Evolutionary conservation across 2,329 filamentous ascomycete species (phyloP).

Genomic region (Leptographium flavum): DNA sequence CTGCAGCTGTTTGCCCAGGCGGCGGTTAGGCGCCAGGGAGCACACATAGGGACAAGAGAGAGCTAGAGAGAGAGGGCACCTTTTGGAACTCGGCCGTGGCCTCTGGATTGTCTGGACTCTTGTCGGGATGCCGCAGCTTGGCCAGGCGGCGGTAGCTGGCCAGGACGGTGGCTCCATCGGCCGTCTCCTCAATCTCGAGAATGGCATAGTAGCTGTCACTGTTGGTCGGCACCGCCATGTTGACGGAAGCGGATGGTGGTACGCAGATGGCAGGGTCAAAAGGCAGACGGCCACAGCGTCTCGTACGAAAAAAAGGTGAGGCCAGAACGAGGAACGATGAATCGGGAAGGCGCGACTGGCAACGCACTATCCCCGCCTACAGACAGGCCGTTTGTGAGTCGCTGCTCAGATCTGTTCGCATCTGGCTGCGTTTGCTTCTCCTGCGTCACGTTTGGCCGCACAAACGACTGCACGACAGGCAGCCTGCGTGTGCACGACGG

Average conservation of each 20-base stretch:
- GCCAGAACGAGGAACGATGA: too few species aligned
- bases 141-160: constrained; percentile 14
- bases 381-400: too few species aligned
- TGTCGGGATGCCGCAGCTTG: constrained; percentile 13
- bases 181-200: constrained; percentile 10
- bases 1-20: constrained; percentile 12
- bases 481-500: too few species aligned
- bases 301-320: background rate
- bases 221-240: background rate
- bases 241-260: background rate
- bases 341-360: too few species aligned
- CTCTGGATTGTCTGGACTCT: constrained; percentile 11
- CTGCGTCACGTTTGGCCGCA: too few species aligned
- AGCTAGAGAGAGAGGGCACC: constrained; percentile 2
- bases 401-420: too few species aligned
- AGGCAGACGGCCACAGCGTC: too few species aligned
- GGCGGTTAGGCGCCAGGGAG: too few species aligned
- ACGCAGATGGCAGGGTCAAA: background rate
- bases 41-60: background rate
- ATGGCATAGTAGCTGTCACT: constrained; percentile 13
- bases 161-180: constrained; percentile 6
- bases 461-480: too few species aligned
- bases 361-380: too few species aligned
- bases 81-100: constrained; percentile 15
- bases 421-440: too few species aligned